Evolutionary conservation across 2,329 filamentous ascomycete species (phyloP), one percentile per base, ranked within the genome.

Genomic region (Trichophyton schoenleinii): DNA sequence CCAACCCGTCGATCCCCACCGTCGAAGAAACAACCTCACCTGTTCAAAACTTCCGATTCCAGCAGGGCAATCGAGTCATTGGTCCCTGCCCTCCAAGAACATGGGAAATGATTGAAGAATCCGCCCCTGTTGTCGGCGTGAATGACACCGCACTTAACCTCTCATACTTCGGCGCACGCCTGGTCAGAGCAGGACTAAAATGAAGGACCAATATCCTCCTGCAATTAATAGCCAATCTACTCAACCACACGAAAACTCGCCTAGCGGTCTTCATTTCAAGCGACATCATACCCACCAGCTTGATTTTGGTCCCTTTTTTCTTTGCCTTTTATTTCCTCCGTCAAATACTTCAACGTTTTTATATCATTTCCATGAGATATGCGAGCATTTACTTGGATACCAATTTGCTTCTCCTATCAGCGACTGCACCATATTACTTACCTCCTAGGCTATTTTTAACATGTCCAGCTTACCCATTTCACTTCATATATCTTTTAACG

Each of bases 41-140:
- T 28, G 60, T 67, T 13, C 70, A 69, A 58, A 70, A 70, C 31
- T 70, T 76, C 42, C 72, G 72, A 46, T 65, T 76, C 44, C 73
- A 77, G 62, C 68, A 72, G 36, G 70, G 70, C 31, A 73, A 73
- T 8, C 70, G 71, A 22, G 62, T 69, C 3, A 62, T 72, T 38
- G 73, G 73, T 1, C 64, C 72, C 1, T 76, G 71, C 58, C 70
- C 70, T 1, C 64, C 74, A 8, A 72, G 72, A 22, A 72, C 71
- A 31, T 78, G 76, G 76, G 76, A 78, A 62, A 70, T 77, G 61
- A 69, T 78, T 25, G 74, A 75, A 64, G 76, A 77, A 62, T 72
- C 76, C 9, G 75, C 76, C 18, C 76, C 76, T 1, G 70, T 76
- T 18, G 66, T 74, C 22, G 74, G 75, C 25, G 67, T 69, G n/a